Conservation (phyloP, 768 basidiomycete species). For the Lentinula guzmanii region DNA sequence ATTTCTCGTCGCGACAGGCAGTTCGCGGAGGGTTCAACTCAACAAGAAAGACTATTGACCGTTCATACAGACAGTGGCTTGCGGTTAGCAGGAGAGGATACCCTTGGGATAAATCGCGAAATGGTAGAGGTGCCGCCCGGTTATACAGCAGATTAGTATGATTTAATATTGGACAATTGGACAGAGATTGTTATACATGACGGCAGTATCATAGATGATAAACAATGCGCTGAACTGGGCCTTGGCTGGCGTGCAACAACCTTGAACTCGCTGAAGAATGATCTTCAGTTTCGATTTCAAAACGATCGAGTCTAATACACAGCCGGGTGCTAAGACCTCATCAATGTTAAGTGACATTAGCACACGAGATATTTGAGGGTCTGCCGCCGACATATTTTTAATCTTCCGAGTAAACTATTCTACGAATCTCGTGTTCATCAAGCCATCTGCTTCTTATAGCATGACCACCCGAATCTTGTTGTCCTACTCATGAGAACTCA, state of each 20-base stretch:
- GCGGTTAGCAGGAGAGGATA: not conserved
- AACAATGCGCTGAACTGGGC: not conserved
- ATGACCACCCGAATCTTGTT: not conserved
- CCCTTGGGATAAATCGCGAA: not conserved
- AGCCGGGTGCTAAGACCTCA: no score
- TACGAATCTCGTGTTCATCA: not conserved
- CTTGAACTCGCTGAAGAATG: not conserved
- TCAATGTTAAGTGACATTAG: no score
- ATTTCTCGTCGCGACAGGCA: not conserved
- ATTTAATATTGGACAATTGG: no score
- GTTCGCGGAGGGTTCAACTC: not conserved
- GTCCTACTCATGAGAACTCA: not conserved
- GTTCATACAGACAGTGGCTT: slow-evolving; percentile 6
- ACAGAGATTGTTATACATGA: no score
- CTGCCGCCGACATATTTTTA: no score
- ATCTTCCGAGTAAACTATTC: no score
- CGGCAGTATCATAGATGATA: no score
- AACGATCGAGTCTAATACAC: not conserved
- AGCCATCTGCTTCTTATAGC: slow-evolving; percentile 1
- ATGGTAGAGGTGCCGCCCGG: not conserved
- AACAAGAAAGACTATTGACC: not conserved
- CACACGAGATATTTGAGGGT: no score
- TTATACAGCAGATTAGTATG: not conserved
- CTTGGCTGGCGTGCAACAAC: no score
- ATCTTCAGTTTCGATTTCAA: not conserved